Base-by-base conservation (phyloP, 768 basidiomycete species). In the Termitomyces sp. region DNA sequence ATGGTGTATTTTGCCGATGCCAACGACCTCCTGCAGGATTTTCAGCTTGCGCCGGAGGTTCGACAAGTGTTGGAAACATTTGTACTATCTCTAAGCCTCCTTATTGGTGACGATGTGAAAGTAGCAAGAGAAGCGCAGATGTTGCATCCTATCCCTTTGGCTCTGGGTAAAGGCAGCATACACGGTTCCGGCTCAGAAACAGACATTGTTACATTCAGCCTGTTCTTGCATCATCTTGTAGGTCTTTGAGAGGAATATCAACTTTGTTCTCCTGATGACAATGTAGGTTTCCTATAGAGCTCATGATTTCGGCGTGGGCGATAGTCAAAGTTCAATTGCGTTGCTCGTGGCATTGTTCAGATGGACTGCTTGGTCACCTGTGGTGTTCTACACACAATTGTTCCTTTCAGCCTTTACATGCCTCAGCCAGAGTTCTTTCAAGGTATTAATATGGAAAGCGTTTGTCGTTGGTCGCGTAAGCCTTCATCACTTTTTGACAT, bases 381-480 rank as follows among this genome's bases (percentile, higher is more conserved):
- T 76, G 2, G 80, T 80, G 21, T 90, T 87, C 65, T 87, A 85
- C 58, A 85, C 82, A 0, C 90, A 90, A 62, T 68, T 90, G 44
- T 71, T 91, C 29, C 72, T 85, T 19, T 77, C 87, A 3, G 82
- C 86, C 4, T 72, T 89, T 58, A 79, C 79, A 7, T 87, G 83
- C 62, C 72, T 91, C 21, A 76, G 82, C 1, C 84, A 88, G 66
- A 80, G 68, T 54, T 47, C 61, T 7, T 56, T 63, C 27, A 73
- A 62, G 60, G 69, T 64, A 57, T 71, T 53, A 60, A 64, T 90
- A 32, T 92, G 89, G 90, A 82, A 81, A 61, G 78, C 84, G 19
- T 92, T 91, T 65, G 76, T 89, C 19, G 71, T 89, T 54, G 85
- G 88, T 38, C 80, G 90, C 53, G 90, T 92, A 71, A 63, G 86